Conservation (phyloP, 1,139 yeast genomes). For the Hyphopichia wangnamkhiaoensis region DNA sequence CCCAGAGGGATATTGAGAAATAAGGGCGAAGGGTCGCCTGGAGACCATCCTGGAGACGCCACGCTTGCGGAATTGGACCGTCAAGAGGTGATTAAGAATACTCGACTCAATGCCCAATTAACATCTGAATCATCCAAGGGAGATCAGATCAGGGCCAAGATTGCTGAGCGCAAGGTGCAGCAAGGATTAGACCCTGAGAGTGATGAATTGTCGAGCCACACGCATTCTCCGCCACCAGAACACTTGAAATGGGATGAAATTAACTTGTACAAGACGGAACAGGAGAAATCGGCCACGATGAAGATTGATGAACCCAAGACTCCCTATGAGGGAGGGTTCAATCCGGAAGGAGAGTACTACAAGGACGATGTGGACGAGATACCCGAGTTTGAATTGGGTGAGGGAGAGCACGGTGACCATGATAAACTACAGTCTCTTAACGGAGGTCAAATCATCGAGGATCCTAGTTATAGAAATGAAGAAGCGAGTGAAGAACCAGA, state of each 20-base stretch:
- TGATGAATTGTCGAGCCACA: constrained; percentile 7
- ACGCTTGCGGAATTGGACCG: constrained; percentile 33
- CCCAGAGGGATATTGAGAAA: constrained; percentile 51
- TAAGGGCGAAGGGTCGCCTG: constrained; percentile 18
- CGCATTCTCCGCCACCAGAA: constrained; percentile 13
- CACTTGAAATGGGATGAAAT: constrained; percentile 75
- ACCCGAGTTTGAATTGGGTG: constrained; percentile 45
- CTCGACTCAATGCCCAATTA: constrained; percentile 42
- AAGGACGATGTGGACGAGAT: constrained; percentile 66
- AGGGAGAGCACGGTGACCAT: constrained; percentile 37
- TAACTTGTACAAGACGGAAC: constrained; percentile 65
- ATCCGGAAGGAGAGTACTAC: constrained; percentile 82
- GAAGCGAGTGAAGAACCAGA: constrained; percentile 38
- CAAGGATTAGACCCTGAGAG: constrained; percentile 5
- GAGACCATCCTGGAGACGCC: constrained; percentile 7
- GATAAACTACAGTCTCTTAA: constrained; percentile 28
- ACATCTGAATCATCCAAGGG: constrained; percentile 33
- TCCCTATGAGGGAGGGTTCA: constrained; percentile 92
- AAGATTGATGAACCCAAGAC: constrained; percentile 96
- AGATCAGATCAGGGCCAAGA: constrained; percentile 40
- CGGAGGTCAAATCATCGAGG: constrained; percentile 39
- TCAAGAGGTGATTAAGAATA: constrained; percentile 46
- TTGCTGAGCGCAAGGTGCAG: constrained; percentile 28
- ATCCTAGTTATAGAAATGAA: constrained; percentile 13
- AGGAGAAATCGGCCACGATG: constrained; percentile 73